These are phyloP conservation scores for Myrica gale DNA, from an alignment of 306 rosid species.

Conservation along the genomic window DNA sequence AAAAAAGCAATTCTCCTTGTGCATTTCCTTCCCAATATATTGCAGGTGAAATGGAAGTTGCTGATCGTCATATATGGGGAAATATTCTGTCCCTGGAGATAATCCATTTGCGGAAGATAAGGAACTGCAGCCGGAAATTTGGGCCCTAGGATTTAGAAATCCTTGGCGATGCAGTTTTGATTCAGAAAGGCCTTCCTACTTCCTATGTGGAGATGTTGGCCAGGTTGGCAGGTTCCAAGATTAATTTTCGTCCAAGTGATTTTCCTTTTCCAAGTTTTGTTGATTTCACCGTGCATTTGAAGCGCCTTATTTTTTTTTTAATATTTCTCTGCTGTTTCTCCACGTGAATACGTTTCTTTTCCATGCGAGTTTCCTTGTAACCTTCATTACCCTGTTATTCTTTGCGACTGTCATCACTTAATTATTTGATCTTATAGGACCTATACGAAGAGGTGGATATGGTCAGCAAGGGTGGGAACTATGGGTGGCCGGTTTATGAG, in stretches of 20 bases:
- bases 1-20: not conserved
- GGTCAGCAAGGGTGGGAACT: slow-evolving; percentile 40
- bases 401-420: not conserved
- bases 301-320: not conserved
- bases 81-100: slow-evolving; percentile 37
- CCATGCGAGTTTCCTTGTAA: not conserved
- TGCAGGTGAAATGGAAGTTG: slow-evolving; percentile 20
- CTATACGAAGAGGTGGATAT: slow-evolving; percentile 39
- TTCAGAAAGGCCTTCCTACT: slow-evolving; percentile 41
- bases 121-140: slow-evolving; percentile 37
- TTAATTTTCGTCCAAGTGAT: not conserved
- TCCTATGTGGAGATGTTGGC: slow-evolving; percentile 45
- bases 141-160: slow-evolving; percentile 36
- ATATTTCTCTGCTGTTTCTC: no score
- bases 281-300: not conserved
- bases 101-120: slow-evolving; percentile 35
- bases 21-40: not conserved
- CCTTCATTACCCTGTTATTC: not conserved
- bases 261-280: not conserved
- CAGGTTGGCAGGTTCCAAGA: slow-evolving; percentile 22
- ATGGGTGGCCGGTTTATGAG: slow-evolving; percentile 40
- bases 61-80: slow-evolving; percentile 32
- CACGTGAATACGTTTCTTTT: no score
- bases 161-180: slow-evolving; percentile 43
- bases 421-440: slow-evolving; percentile 13